These are phyloP conservation scores for Debaryomyces fabryi DNA, from an alignment of 1,139 yeast species.

Conservation along the genomic window DNA sequence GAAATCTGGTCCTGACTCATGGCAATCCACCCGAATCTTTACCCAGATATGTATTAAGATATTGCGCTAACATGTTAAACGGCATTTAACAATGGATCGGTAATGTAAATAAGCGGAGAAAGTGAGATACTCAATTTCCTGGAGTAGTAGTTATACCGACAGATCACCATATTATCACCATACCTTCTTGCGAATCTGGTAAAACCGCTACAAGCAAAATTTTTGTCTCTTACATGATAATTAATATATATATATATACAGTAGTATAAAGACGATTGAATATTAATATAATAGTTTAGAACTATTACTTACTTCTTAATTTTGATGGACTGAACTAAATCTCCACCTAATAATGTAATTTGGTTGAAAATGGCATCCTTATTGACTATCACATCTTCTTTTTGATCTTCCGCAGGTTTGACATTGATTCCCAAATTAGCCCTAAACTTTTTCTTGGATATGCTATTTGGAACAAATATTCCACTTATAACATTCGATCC, in stretches of 20 bases:
- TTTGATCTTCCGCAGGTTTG: slow-evolving; percentile 56
- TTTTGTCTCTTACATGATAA: not conserved
- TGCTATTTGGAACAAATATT: slow-evolving; percentile 68
- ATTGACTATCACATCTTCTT: slow-evolving; percentile 64
- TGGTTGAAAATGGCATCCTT: slow-evolving; percentile 76
- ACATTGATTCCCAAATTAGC: slow-evolving; percentile 79
- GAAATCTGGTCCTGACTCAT: not conserved
- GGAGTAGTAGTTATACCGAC: not conserved
- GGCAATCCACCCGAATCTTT: not conserved
- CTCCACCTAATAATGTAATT: slow-evolving; percentile 76
- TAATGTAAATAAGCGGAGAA: not conserved
- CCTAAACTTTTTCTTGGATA: slow-evolving; percentile 65
- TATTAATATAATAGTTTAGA: not conserved
- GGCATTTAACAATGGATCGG: not conserved
- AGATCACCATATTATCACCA: not conserved
- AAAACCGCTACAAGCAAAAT: not conserved
- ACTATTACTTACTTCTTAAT: slow-evolving; percentile 19
- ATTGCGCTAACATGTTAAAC: not conserved
- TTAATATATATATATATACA: not conserved
- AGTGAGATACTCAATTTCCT: not conserved
- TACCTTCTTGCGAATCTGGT: not conserved
- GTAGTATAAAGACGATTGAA: not conserved
- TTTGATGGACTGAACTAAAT: slow-evolving; percentile 45
- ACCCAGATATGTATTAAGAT: not conserved
- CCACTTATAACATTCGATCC: slow-evolving; percentile 72